Percentiles rank a stretch among this genome's conserved stretches.
Conservation (phyloP, 2,329 filamentous ascomycete species). For the Tolypocladium guangdongense region DNA sequence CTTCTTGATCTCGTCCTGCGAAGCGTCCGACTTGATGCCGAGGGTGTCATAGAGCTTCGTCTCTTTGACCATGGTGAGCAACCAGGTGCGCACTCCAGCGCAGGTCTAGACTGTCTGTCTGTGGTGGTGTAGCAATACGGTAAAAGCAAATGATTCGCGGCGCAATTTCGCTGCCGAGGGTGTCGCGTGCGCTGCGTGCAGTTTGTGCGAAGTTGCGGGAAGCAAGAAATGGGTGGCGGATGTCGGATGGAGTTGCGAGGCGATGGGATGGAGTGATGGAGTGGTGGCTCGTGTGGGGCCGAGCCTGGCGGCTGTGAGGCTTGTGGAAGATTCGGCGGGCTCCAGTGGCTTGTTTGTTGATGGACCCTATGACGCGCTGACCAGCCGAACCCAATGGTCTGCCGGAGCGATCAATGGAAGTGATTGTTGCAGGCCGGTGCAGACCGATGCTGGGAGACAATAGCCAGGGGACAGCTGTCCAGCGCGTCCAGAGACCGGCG, state of each 20-base stretch:
- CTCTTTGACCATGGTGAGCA: conserved; percentile 72
- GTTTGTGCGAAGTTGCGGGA: background rate
- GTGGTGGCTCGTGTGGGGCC: conserved; percentile 1
- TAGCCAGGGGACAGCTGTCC: background rate
- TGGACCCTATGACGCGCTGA: background rate
- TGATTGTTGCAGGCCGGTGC: background rate
- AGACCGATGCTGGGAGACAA: background rate
- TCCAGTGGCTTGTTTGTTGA: background rate
- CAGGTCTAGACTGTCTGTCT: background rate
- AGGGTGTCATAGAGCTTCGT: conserved; percentile 90
- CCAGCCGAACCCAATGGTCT: background rate
- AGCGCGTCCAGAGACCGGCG: background rate
- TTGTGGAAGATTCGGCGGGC: conserved; percentile 19
- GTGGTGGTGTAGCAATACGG: background rate
- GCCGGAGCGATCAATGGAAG: background rate
- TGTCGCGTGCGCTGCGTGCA: background rate
- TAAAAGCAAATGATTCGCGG: too few relatives aligned
- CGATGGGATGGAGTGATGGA: background rate
- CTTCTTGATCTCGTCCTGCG: conserved; percentile 95
- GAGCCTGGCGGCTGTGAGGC: conserved; percentile 15
- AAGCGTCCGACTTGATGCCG: conserved; percentile 64
- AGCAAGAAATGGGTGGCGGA: background rate
- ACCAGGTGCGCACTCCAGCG: background rate
- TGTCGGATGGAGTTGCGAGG: background rate
- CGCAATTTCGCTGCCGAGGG: background rate